Evolutionary conservation across 2,329 filamentous ascomycete genomes (phyloP).

Genomic region (Neofusicoccum kwambonambiense): DNA sequence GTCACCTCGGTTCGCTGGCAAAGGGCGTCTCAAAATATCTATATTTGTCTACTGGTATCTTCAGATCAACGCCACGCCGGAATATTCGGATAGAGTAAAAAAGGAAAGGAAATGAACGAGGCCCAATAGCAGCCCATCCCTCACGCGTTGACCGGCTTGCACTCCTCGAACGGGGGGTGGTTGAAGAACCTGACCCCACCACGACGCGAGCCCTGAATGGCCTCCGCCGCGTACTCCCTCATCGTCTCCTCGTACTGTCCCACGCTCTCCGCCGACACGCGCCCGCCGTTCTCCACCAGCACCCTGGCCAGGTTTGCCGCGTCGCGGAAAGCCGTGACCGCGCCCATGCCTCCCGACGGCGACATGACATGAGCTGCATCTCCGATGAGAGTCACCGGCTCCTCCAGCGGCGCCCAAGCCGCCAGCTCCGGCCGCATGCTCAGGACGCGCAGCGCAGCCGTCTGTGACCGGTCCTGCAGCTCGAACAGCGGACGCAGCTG

Average conservation of each 20-base stretch:
- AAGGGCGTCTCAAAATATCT: too few species aligned
- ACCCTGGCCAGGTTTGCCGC: constrained; percentile 42
- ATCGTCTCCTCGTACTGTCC: constrained; percentile 38
- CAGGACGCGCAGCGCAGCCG: constrained; percentile 34
- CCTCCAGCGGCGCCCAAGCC: constrained; percentile 29
- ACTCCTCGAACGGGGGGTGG: background rate
- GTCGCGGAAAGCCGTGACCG: constrained; percentile 46
- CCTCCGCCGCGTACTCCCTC: constrained; percentile 35
- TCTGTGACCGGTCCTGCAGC: constrained; percentile 26
- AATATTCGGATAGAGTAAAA: background rate
- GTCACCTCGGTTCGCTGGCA: too few species aligned
- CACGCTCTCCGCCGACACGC: constrained; percentile 29
- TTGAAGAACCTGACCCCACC: background rate
- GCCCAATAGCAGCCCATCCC: background rate
- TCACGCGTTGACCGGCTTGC: background rate
- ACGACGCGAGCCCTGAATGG: constrained; percentile 20
- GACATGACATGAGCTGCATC: constrained; percentile 49
- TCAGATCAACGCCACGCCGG: too few species aligned
- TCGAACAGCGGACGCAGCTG: constrained; percentile 21
- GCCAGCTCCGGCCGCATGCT: constrained; percentile 34
- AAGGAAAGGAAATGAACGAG: too few species aligned
- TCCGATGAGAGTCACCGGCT: constrained; percentile 43
- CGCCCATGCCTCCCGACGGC: constrained; percentile 47
- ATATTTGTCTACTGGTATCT: too few species aligned
- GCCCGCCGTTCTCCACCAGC: constrained; percentile 28